phyloP scores from a whole-genome alignment of 768 basidiomycete species.

The Rhizopogon salebrosus region DNA sequence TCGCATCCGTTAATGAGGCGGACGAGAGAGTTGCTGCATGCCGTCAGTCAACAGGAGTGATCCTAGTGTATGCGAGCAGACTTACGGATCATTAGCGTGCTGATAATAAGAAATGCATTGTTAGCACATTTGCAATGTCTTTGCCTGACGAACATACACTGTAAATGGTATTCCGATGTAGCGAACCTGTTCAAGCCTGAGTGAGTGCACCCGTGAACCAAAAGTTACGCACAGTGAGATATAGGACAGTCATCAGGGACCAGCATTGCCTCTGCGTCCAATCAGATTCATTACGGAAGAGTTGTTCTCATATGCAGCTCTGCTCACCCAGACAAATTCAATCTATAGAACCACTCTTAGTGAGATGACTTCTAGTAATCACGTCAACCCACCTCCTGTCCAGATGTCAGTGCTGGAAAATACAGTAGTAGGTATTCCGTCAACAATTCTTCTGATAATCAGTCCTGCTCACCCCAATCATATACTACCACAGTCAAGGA shows the following conservation, averaged over 20 bases:
- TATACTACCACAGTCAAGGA: not conserved
- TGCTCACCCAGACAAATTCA: not conserved
- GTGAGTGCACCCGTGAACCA: no score
- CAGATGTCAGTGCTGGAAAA: not conserved
- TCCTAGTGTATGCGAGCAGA: not conserved
- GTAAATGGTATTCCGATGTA: not conserved
- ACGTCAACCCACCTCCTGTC: not conserved
- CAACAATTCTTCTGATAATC: not conserved
- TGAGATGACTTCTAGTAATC: not conserved
- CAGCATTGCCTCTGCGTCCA: not conserved
- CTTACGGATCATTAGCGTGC: not conserved
- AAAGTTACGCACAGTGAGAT: not conserved
- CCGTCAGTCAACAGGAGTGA: not conserved
- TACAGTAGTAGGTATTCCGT: not conserved
- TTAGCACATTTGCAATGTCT: not conserved
- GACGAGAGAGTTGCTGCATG: not conserved
- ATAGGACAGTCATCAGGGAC: not conserved
- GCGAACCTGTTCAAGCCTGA: not conserved
- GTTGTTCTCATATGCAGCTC: not conserved
- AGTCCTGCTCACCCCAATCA: not conserved
- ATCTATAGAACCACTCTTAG: not conserved
- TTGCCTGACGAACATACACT: not conserved
- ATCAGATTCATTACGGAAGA: not conserved
- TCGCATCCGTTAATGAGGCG: not conserved
- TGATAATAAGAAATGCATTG: not conserved